Conservation (phyloP, 176 grass and related monocot genomes). For the Cymbopogon citratus region DNA sequence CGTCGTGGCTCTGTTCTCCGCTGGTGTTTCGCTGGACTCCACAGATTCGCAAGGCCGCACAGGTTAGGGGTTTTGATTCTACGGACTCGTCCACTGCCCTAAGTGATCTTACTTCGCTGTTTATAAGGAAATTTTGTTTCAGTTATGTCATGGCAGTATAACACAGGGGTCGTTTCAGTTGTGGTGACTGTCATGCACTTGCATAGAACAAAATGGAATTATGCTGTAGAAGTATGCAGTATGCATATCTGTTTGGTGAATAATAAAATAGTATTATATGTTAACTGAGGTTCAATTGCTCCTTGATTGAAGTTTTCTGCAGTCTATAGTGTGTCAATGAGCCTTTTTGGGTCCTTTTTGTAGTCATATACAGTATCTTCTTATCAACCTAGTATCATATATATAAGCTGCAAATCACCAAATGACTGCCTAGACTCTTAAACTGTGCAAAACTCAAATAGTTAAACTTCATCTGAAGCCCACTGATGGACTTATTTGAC, state of each 20-base stretch:
- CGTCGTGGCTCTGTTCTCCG: constrained; percentile 62
- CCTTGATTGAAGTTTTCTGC: background rate
- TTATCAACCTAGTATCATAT: background rate
- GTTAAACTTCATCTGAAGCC: too few relatives aligned
- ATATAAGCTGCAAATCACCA: background rate
- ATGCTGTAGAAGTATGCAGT: background rate
- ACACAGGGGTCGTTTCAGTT: background rate
- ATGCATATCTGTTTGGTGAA: background rate
- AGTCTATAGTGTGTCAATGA: background rate
- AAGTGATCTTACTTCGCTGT: background rate
- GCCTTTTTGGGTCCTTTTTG: background rate
- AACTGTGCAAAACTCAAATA: background rate
- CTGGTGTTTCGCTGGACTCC: constrained; percentile 58
- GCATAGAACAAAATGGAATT: background rate
- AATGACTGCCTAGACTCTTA: background rate
- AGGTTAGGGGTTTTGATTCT: constrained; percentile 53
- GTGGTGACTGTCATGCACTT: background rate
- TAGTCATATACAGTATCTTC: background rate
- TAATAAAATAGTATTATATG: background rate
- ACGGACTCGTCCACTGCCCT: background rate
- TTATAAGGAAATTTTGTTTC: background rate
- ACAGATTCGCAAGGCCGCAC: constrained; percentile 82
- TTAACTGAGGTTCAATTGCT: background rate
- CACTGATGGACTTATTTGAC: background rate
- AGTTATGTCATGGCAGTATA: background rate